Conservation (phyloP, 2,329 filamentous ascomycete species). For the Hymenoscyphus scutula region DNA sequence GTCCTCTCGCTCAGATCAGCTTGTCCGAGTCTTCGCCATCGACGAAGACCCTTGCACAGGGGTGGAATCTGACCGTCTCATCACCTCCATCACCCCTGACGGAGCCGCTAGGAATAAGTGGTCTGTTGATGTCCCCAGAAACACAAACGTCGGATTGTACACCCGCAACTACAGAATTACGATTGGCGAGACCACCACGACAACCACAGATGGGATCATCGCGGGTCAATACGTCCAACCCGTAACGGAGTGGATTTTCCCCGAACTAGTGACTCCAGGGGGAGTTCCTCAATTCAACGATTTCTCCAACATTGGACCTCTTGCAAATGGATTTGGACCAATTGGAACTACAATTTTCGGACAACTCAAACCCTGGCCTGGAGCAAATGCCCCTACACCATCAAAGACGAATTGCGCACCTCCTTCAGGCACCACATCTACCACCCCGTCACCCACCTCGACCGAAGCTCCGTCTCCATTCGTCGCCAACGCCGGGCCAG, state of each 20-base stretch:
- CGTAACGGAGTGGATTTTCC: slow-evolving; percentile 45
- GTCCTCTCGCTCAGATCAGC: slow-evolving; percentile 38
- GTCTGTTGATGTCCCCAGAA: slow-evolving; percentile 36
- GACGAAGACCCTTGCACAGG: slow-evolving; percentile 45
- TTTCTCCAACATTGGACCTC: slow-evolving; percentile 38
- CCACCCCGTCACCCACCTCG: neutral
- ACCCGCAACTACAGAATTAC: slow-evolving; percentile 43
- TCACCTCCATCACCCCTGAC: slow-evolving; percentile 36
- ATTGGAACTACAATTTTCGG: slow-evolving; percentile 37
- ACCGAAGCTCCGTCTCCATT: neutral
- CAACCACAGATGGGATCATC: slow-evolving; percentile 41
- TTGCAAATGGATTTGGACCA: slow-evolving; percentile 35
- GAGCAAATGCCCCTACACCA: neutral
- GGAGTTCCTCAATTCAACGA: slow-evolving; percentile 34
- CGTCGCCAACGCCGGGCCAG: neutral
- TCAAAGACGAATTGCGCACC: neutral
- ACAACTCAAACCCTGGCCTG: slow-evolving; percentile 38
- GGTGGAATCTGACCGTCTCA: slow-evolving; percentile 37
- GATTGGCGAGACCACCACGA: slow-evolving; percentile 36
- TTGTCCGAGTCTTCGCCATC: slow-evolving; percentile 40
- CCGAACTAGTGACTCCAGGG: slow-evolving; percentile 42
- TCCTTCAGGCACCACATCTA: neutral
- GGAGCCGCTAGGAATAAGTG: slow-evolving; percentile 41
- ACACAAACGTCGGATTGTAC: slow-evolving; percentile 34
- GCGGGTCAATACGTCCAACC: slow-evolving; percentile 43